Percentiles rank a stretch among this genome's conserved stretches.
Conservation (phyloP, 2,329 filamentous ascomycete species). For the Geosmithia morbida region DNA sequence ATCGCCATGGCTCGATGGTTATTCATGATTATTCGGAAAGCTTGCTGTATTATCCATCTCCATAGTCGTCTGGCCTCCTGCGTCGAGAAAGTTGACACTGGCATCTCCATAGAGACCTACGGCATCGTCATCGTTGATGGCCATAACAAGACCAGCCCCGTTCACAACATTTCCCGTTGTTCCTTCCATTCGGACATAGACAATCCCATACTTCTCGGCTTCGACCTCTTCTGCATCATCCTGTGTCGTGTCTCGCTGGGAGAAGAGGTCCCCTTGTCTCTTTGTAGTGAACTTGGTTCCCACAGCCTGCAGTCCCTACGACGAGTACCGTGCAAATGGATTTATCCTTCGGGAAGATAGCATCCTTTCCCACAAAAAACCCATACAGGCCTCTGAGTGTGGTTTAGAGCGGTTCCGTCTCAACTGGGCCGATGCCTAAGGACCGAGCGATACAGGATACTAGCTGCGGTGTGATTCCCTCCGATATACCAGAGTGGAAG, state of each 20-base stretch:
- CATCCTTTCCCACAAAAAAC: constrained; percentile 31
- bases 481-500: constrained; percentile 8
- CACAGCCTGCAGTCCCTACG: constrained; percentile 13
- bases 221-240: constrained; percentile 19
- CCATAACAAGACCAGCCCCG: constrained; percentile 82
- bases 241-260: constrained; percentile 15
- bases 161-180: constrained; percentile 78
- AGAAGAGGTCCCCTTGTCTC: constrained; percentile 25
- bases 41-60: constrained; percentile 67
- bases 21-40: constrained; percentile 57
- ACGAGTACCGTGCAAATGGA: constrained; percentile 9
- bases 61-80: constrained; percentile 74
- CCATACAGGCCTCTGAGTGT: constrained; percentile 10
- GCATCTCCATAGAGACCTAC: constrained; percentile 51
- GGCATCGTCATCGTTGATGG: constrained; percentile 77
- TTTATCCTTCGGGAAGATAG: constrained; percentile 28
- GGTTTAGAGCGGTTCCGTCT: constrained; percentile 5
- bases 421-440: background rate
- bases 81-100: constrained; percentile 78
- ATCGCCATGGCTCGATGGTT: constrained; percentile 59
- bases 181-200: constrained; percentile 52
- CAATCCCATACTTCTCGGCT: constrained; percentile 51
- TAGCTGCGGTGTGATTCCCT: constrained; percentile 12
- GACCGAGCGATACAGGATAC: constrained; percentile 5
- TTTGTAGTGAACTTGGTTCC: constrained; percentile 24